Conservation (phyloP, 306 rosid genomes). For the Abrus pulchellus region DNA sequence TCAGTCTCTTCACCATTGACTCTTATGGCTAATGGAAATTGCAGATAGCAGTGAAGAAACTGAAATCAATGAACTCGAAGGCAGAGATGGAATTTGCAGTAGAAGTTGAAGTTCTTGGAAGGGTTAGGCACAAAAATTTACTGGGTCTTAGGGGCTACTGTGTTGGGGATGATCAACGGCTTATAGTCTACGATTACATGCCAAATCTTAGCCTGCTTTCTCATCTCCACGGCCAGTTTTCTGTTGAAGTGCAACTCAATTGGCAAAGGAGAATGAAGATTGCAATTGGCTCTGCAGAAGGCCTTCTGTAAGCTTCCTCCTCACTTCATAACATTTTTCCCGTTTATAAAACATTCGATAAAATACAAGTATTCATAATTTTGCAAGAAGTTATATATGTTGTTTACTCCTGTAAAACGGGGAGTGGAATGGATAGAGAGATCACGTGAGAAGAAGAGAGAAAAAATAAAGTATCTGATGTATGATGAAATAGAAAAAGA, state of each 20-base stretch:
- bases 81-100: constrained; percentile 97
- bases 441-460: no score
- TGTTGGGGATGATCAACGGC: constrained; percentile 79
- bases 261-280: constrained; percentile 82
- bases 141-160: constrained; percentile 86
- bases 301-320: constrained; percentile 70
- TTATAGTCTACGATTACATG: constrained; percentile 94
- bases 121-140: constrained; percentile 90
- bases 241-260: constrained; percentile 66
- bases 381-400: no score
- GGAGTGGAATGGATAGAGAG: no score
- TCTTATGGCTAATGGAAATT: constrained; percentile 5
- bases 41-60: constrained; percentile 93
- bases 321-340: neutral
- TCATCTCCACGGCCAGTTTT: constrained; percentile 88
- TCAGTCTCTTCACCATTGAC: neutral
- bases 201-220: constrained; percentile 90
- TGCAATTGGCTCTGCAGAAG: constrained; percentile 91
- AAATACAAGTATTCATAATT: no score
- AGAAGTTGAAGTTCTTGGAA: constrained; percentile 93
- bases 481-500: no score
- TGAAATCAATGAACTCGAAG: constrained; percentile 87
- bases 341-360: neutral
- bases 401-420: no score
- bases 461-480: no score